Evolutionary conservation across 257 asterid species (phyloP), one percentile per base, ranked within the genome.

Genomic region (Gynochthodes officinalis): DNA sequence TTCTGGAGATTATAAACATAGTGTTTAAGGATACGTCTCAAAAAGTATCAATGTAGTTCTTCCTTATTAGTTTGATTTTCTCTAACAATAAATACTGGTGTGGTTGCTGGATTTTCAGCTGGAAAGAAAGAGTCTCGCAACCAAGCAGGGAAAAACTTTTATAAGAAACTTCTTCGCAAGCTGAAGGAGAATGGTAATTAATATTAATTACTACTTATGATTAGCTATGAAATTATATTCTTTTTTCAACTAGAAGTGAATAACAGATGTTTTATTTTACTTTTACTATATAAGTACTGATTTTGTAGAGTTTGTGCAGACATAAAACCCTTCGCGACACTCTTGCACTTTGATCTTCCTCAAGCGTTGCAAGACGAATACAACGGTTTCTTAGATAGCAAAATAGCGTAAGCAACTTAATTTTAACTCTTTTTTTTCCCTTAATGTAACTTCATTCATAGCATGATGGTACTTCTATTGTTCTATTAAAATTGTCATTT

Each of bases 321-420:
- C 4, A 73, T 73, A 1, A 19, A 64, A 6, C 77, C 72, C 39
- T 73, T 64, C 27, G 77, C 64, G 64, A 73, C 77, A 12, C 62
- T 73, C 16, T 73, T 63, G 37, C 77, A 73, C 46, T 73, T 28
- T 28, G 77, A 73, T 64, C 71, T 21, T 52, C 77, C 77, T 11
- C 64, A 64, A 55, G 16, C 23, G 2, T 65, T 73, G 48, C 65
- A 73, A 11, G 66, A 73, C 48, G 49, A 64, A 27, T 73, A 64
- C 33, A 32, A 58, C 18, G 77, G 77, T 12, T 64, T 73, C 35
- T 27, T 73, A 9, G 55, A 23, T 27, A 53, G 15, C 3, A 12
- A 48, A 40, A 35, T 64, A 2, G 57, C n/a, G 77, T 73, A 73
- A 73, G 77, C 2, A 27, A 30, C 14, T 33, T 61, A 28, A 28